Percentiles rank a stretch among this genome's conserved stretches.
Evolutionary conservation across 2,329 filamentous ascomycete genomes (phyloP).

Genomic region (Beauveria rudraprayagi): DNA sequence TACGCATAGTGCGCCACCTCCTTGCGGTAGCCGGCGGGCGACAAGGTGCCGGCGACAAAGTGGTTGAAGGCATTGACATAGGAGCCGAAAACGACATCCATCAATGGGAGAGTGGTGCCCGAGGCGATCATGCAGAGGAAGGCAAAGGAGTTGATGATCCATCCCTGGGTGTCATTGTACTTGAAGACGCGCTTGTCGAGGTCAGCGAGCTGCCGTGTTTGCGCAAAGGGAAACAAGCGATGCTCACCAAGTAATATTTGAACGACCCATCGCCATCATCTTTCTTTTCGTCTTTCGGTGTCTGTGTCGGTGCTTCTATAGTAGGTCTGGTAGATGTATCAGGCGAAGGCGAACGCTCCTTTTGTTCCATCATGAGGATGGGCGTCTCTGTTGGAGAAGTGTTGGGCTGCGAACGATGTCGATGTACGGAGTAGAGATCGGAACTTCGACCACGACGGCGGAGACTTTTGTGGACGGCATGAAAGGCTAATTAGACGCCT

Average conservation of each 20-base stretch:
- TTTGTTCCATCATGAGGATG: background rate
- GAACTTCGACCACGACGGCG: background rate
- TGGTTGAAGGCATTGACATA: slow-evolving; percentile 47
- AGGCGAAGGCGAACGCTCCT: background rate
- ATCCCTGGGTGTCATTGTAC: slow-evolving; percentile 31
- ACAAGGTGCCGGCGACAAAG: slow-evolving; percentile 40
- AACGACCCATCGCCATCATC: background rate
- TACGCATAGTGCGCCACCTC: slow-evolving; percentile 39
- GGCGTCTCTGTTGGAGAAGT: background rate
- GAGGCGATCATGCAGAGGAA: slow-evolving; percentile 29
- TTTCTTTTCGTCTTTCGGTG: background rate
- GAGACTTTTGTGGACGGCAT: background rate
- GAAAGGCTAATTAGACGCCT: background rate
- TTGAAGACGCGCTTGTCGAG: slow-evolving; percentile 26
- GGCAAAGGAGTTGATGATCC: slow-evolving; percentile 28
- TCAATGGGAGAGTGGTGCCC: slow-evolving; percentile 38
- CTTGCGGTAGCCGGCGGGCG: slow-evolving; percentile 38
- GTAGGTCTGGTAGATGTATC: background rate
- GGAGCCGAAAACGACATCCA: slow-evolving; percentile 51
- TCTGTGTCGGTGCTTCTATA: background rate
- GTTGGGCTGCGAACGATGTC: background rate
- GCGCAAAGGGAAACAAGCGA: background rate
- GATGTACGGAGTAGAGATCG: background rate
- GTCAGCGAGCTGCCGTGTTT: background rate
- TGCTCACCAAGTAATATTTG: slow-evolving; percentile 9